Evolutionary conservation across 257 asterid species (phyloP).

Genomic region (Gentiana straminea): DNA sequence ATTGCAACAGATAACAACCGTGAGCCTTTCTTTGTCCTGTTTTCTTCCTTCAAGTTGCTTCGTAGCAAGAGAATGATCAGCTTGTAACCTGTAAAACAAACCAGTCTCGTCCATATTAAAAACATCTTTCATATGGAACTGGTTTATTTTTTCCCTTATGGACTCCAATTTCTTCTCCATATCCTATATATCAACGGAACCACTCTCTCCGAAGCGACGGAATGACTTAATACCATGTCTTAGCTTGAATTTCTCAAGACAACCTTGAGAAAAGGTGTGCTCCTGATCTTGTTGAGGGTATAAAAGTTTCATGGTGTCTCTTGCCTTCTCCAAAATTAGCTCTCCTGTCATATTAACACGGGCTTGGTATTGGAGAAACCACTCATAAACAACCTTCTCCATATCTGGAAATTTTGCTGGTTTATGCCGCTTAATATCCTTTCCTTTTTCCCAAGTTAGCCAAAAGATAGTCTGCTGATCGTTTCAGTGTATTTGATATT

Average conservation of each 20-base stretch:
- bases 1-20: constrained; percentile 14
- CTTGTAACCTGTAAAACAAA: constrained; percentile 7
- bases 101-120: constrained; percentile 8
- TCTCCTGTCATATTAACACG: constrained; percentile 8
- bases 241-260: constrained; percentile 10
- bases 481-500: background rate
- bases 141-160: background rate
- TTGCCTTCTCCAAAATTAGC: constrained; percentile 12
- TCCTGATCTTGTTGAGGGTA: constrained; percentile 8
- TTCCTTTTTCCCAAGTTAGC: background rate
- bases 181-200: constrained; percentile 9
- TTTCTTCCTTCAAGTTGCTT: constrained; percentile 12
- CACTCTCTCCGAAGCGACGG: constrained; percentile 3
- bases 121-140: background rate
- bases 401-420: background rate
- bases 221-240: constrained; percentile 1
- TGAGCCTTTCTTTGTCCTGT: constrained; percentile 12
- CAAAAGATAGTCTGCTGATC: background rate
- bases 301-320: constrained; percentile 8
- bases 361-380: constrained; percentile 13
- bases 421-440: constrained; percentile 7
- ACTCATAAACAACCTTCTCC: constrained; percentile 8
- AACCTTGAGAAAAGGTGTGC: constrained; percentile 4
- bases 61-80: constrained; percentile 7
- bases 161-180: constrained; percentile 5